Base-by-base conservation (phyloP, 176 grass and related monocot species). In the Microstegium vimineum region DNA sequence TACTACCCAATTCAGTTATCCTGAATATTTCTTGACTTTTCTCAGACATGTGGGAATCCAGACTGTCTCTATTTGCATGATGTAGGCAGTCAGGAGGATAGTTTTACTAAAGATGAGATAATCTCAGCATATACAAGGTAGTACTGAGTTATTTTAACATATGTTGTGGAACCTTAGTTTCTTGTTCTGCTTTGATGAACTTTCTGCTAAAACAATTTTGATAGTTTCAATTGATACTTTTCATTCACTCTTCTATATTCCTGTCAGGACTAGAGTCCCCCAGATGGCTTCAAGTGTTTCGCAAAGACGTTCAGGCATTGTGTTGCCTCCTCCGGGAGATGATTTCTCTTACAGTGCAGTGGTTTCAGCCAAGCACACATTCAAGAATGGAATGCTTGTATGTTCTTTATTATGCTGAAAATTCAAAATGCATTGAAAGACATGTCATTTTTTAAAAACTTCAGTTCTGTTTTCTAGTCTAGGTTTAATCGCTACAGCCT, bases 61-160 rank as follows among this genome's bases (percentile, higher is more conserved):
- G 97, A 99, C 83, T 99, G 97, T 82, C 89, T 99, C 67, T 99
- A 99, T 99, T 90, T 99, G 82, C 97, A 99, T 89, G 93, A 99
- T 59, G 87, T 94, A 72, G 93, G 97, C 69, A 85, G 83, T 81
- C 97, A 99, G 72, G 91, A 99, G 65, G 97, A 99, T 89, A 96
- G 93, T 81, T 99, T 99, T 67, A 99, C 97, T 54, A 99, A 99
- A 85, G 97, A 99, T 81, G 97, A 99, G 77, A 87, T 99, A 56
- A 99, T 99, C 66, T 99, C 97, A 87, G 97, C 93, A 60, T 99
- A 94, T 87, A 99, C 96, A 46, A 93, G 96, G 93, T 99, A 90
- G 66, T 64, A 74, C 31, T 61, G 23, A 59, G 62, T 9, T 78
- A 64, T 56, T 22, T 63, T 63, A 70, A 72, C 25, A 64, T 66